Evolutionary conservation across 306 rosid species (phyloP).

Genomic region (Vigna reflexopilosa): DNA sequence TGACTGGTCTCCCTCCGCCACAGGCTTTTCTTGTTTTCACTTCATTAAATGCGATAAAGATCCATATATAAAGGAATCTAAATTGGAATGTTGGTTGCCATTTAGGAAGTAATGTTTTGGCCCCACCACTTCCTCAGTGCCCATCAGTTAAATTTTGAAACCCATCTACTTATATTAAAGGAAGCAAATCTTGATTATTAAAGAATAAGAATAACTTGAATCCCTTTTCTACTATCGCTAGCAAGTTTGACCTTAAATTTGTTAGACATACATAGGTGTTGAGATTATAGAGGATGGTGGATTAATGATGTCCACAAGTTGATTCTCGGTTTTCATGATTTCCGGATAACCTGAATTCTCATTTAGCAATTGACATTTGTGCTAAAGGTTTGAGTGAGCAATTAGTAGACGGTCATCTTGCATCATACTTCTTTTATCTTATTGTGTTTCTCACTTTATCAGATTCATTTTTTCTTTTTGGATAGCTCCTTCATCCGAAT

Average conservation of each 20-base stretch:
- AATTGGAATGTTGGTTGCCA: slow-evolving; percentile 38
- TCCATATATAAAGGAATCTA: slow-evolving; percentile 42
- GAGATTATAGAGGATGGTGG: too few relatives aligned
- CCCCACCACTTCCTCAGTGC: slow-evolving; percentile 57
- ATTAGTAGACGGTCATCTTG: neutral
- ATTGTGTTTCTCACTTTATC: neutral
- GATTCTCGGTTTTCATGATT: slow-evolving; percentile 33
- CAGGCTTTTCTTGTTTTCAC: slow-evolving; percentile 16
- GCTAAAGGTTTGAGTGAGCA: slow-evolving; percentile 24
- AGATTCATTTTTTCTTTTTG: neutral
- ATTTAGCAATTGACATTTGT: slow-evolving; percentile 28
- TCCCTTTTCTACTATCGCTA: too few relatives aligned
- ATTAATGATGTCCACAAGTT: slow-evolving; percentile 12
- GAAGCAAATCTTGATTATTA: too few relatives aligned
- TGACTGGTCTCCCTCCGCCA: slow-evolving; percentile 36
- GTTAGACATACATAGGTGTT: too few relatives aligned
- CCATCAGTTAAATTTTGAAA: neutral
- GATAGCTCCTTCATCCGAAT: slow-evolving; percentile 34
- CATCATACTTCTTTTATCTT: neutral
- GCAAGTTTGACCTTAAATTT: too few relatives aligned
- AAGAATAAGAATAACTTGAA: too few relatives aligned
- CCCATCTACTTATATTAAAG: too few relatives aligned
- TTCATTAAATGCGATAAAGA: slow-evolving; percentile 21
- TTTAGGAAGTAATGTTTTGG: slow-evolving; percentile 27
- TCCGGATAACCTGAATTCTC: neutral